Percentiles rank a stretch among this genome's conserved stretches.
Evolutionary conservation across 805 yeast genomes (phyloP).

Genomic region (Saccharomyces jurei): DNA sequence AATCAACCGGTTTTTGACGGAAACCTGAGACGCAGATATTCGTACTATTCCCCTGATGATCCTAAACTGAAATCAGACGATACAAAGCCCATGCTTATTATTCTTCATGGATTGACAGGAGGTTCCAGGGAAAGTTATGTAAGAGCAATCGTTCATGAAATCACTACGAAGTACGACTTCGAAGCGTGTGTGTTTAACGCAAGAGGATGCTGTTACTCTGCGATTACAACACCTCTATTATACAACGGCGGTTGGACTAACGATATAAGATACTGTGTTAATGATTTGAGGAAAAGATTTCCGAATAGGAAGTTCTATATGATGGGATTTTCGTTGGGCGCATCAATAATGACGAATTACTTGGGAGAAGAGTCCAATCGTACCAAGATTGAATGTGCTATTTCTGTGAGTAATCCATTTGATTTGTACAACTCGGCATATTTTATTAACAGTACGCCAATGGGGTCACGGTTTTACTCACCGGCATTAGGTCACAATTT

Average conservation of each 20-base stretch:
- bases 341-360: conserved; percentile 61
- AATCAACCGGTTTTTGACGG: conserved; percentile 32
- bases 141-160: conserved; percentile 44
- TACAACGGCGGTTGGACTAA: conserved; percentile 67
- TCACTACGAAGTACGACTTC: conserved; percentile 36
- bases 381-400: conserved; percentile 44
- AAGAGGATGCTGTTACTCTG: conserved; percentile 70
- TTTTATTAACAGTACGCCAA: conserved; percentile 34
- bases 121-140: conserved; percentile 79
- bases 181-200: conserved; percentile 64
- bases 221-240: conserved; percentile 58
- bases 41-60: conserved; percentile 36
- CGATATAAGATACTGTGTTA: conserved; percentile 53
- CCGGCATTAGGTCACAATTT: conserved; percentile 44
- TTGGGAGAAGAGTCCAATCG: conserved; percentile 54
- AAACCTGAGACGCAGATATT: conserved; percentile 14
- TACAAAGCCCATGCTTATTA: conserved; percentile 51
- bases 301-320: conserved; percentile 61
- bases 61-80: conserved; percentile 26
- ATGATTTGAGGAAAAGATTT: conserved; percentile 40
- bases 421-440: conserved; percentile 48
- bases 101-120: conserved; percentile 74
- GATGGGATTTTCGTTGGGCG: conserved; percentile 80
- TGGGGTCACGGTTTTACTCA: conserved; percentile 43
- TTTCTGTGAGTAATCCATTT: conserved; percentile 65